Conservation (phyloP, 176 grass and related monocot species). For the Carex littledalei region DNA sequence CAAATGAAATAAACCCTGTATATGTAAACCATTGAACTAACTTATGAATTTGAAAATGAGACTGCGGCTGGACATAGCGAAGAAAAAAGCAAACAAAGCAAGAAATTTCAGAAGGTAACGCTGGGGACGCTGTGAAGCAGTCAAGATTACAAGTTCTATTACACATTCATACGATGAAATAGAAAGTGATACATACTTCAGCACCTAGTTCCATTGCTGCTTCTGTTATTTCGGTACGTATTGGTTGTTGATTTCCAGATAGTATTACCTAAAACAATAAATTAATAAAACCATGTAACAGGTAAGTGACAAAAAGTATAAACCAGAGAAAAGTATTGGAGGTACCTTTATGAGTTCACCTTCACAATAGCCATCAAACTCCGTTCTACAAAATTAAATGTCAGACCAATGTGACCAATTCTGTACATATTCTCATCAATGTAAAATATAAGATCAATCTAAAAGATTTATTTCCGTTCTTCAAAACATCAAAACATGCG, state of each 20-base stretch:
- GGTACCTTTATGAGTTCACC: constrained; percentile 96
- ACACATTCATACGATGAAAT: neutral
- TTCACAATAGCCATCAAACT: constrained; percentile 99
- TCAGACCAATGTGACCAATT: neutral
- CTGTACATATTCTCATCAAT: neutral
- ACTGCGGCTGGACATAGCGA: neutral
- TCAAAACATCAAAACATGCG: constrained; percentile 17
- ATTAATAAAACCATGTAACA: neutral
- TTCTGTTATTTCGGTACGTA: constrained; percentile 93
- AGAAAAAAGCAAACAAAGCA: neutral
- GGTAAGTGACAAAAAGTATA: neutral
- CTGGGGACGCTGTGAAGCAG: neutral
- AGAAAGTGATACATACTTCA: constrained; percentile 56
- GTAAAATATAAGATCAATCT: neutral
- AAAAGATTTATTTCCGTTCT: neutral
- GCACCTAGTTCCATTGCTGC: constrained; percentile 89
- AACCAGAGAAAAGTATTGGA: neutral
- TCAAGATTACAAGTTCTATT: neutral
- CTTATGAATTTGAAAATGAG: neutral
- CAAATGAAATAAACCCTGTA: neutral
- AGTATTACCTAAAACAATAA: constrained; percentile 61
- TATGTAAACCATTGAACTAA: neutral
- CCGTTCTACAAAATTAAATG: constrained; percentile 48
- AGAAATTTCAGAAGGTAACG: neutral
- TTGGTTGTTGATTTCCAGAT: constrained; percentile 95